A percentile compares a stretch with the other conserved stretches of the same genome.
phyloP scores from a whole-genome alignment of 192 early-diverging fungal genomes.

The Coemansia sp. region DNA sequence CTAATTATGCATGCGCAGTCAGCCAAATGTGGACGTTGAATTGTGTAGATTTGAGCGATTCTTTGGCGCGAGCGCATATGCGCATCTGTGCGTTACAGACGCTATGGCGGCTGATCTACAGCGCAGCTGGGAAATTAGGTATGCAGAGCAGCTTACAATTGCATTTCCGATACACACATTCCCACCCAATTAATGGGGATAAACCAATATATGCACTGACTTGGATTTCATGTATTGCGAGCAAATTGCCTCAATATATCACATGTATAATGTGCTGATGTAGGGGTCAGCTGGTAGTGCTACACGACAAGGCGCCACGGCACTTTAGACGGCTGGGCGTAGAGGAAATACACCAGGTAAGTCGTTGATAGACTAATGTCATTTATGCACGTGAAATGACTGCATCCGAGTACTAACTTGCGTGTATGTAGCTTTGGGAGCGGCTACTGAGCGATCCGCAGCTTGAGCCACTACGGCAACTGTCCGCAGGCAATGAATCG shows the following conservation, averaged over 20 bases:
- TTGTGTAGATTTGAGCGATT: conserved; percentile 37
- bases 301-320: conserved; percentile 80
- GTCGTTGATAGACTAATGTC: background rate
- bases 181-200: background rate
- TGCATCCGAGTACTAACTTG: background rate
- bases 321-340: conserved; percentile 69
- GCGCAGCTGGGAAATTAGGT: conserved; percentile 65
- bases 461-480: conserved; percentile 13
- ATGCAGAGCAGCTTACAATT: conserved; percentile 9
- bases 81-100: conserved; percentile 84
- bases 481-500: conserved; percentile 1
- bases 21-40: background rate
- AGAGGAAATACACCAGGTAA: conserved; percentile 65
- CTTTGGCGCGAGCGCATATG: conserved; percentile 60
- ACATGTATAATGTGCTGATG: background rate
- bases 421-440: conserved; percentile 39
- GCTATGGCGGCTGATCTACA: conserved; percentile 73
- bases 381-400: background rate
- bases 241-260: background rate
- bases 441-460: conserved; percentile 39
- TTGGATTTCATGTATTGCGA: background rate
- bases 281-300: conserved; percentile 67
- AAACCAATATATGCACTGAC: background rate
- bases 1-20: background rate
- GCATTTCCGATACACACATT: background rate